Evolutionary conservation across 768 basidiomycete species (phyloP).

Genomic region (Hygrophoropsis aurantiaca): DNA sequence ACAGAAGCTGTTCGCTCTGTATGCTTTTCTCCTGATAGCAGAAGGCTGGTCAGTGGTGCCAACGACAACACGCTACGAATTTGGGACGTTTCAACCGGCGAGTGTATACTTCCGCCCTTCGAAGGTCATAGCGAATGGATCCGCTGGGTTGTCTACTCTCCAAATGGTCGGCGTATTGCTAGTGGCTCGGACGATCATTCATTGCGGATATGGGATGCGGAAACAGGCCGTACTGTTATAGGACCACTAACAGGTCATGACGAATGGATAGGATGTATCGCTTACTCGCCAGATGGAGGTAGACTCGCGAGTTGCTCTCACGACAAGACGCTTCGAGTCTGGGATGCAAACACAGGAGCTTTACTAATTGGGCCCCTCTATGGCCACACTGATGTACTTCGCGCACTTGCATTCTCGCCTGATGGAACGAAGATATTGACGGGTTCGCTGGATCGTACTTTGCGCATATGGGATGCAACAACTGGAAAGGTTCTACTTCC

Average conservation of each 20-base stretch:
- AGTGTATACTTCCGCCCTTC: neutral
- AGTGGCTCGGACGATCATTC: conserved; percentile 28
- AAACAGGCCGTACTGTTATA: conserved; percentile 17
- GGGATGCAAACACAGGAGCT: neutral
- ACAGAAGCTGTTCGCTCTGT: conserved; percentile 27
- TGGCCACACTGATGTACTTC: neutral
- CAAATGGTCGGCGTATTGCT: conserved; percentile 23
- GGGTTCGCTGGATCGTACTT: neutral
- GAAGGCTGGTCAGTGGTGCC: conserved; percentile 38
- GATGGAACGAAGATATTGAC: neutral
- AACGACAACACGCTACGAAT: conserved; percentile 25
- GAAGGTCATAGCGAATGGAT: conserved; percentile 27
- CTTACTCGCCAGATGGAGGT: conserved; percentile 31
- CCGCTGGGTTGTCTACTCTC: conserved; percentile 29
- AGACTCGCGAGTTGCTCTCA: conserved; percentile 12
- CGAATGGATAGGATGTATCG: conserved; percentile 25
- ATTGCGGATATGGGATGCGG: conserved; percentile 24
- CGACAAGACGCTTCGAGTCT: neutral
- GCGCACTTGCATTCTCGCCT: neutral
- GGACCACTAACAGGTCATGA: conserved; percentile 27
- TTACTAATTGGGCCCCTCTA: neutral
- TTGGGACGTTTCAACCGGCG: conserved; percentile 2
- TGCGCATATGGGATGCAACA: neutral
- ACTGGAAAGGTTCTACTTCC: neutral
- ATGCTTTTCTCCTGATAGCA: conserved; percentile 41